Conservation (phyloP, 1,139 yeast species). For the Yamadazyma blattariae region DNA sequence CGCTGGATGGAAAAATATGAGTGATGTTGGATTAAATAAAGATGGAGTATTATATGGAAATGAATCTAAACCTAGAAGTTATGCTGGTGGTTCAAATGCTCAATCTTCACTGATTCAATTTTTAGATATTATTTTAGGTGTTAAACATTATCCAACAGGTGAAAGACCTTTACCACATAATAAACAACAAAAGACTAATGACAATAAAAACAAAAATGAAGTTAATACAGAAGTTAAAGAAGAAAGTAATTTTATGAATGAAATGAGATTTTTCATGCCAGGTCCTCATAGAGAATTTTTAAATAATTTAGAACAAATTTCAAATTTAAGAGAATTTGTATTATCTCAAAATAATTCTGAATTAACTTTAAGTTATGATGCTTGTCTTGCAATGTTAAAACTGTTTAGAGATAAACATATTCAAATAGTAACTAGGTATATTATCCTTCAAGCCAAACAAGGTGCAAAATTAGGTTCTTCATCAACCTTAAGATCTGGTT, state of each 20-base stretch:
- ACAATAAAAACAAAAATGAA: no score
- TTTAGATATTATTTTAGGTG: conserved; percentile 70
- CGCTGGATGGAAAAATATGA: conserved; percentile 96
- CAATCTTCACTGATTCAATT: conserved; percentile 89
- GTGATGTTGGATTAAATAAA: conserved; percentile 74
- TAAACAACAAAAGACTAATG: not conserved
- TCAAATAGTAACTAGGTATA: conserved; percentile 84
- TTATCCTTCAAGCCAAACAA: conserved; percentile 72
- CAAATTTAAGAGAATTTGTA: conserved; percentile 67
- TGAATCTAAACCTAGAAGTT: conserved; percentile 54
- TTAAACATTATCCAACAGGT: conserved; percentile 80
- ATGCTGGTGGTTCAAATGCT: conserved; percentile 92
- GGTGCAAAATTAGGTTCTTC: conserved; percentile 52
- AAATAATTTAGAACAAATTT: conserved; percentile 50
- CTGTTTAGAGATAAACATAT: conserved; percentile 90
- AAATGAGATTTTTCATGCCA: conserved; percentile 91
- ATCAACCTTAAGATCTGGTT: conserved; percentile 57
- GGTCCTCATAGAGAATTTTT: conserved; percentile 76
- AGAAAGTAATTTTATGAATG: conserved; percentile 65
- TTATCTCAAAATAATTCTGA: conserved; percentile 45
- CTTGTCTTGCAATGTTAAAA: conserved; percentile 85
- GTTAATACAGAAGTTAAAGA: conserved; percentile 6
- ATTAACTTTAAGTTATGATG: conserved; percentile 74
- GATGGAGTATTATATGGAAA: conserved; percentile 77
- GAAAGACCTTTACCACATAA: conserved; percentile 44